Evolutionary conservation across 2,329 filamentous ascomycete genomes (phyloP).

Genomic region (Falciphora oryzae): DNA sequence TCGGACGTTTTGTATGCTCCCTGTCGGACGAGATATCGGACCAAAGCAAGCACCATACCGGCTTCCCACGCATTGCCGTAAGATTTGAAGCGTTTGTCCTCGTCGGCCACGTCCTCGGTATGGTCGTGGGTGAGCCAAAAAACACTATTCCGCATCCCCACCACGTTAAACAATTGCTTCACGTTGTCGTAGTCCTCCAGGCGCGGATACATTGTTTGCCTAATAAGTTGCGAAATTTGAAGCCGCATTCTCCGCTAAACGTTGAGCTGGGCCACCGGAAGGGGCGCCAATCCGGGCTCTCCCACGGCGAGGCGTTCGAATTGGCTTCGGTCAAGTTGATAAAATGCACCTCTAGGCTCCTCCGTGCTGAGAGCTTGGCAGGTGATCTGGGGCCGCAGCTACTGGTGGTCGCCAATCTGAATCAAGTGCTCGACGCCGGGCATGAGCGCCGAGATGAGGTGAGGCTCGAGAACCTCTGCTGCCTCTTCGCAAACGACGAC

Average conservation of each 20-base stretch:
- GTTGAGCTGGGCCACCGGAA: constrained; percentile 37
- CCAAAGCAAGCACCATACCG: constrained; percentile 55
- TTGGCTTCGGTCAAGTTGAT: constrained; percentile 52
- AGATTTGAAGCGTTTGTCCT: constrained; percentile 35
- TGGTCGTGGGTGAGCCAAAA: constrained; percentile 59
- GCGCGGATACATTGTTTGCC: constrained; percentile 49
- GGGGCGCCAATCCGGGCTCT: constrained; percentile 16
- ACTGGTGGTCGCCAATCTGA: constrained; percentile 59
- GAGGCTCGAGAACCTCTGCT: constrained; percentile 61
- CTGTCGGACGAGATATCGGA: constrained; percentile 60
- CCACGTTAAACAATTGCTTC: constrained; percentile 37
- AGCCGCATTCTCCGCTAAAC: constrained; percentile 63
- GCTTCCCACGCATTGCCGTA: constrained; percentile 55
- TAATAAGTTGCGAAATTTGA: constrained; percentile 51
- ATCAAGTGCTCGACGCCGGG: constrained; percentile 56
- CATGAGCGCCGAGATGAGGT: constrained; percentile 53
- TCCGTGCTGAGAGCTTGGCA: constrained; percentile 49
- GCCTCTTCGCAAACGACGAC: constrained; percentile 65
- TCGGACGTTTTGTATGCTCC: constrained; percentile 53
- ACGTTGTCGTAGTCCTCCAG: constrained; percentile 44
- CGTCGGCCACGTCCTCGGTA: constrained; percentile 32
- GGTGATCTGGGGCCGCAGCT: constrained; percentile 53
- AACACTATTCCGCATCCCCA: constrained; percentile 45
- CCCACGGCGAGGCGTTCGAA: constrained; percentile 48
- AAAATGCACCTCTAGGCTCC: constrained; percentile 39